phyloP scores from a whole-genome alignment of 495 filamentous ascomycete genomes.

The Tuber calosporum region DNA sequence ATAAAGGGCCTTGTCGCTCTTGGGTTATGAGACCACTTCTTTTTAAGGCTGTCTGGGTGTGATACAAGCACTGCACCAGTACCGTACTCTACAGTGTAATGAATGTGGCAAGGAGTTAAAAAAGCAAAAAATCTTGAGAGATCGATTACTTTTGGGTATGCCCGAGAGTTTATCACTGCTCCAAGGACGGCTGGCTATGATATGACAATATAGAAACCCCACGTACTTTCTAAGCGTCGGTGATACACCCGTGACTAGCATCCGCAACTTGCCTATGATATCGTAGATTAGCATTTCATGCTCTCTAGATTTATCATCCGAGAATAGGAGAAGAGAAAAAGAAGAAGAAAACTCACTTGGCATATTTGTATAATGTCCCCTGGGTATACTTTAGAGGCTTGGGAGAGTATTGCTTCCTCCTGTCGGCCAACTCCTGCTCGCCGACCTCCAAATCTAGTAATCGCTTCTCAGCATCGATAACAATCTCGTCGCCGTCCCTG shows the following conservation, averaged over 20 bases:
- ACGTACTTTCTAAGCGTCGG: slow-evolving; percentile 49
- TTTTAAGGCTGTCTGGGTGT: not conserved
- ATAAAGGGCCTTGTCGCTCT: not conserved
- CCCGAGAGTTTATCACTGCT: not conserved
- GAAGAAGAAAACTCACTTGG: slow-evolving; percentile 47
- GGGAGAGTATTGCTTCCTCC: slow-evolving; percentile 60
- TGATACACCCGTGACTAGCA: slow-evolving; percentile 74
- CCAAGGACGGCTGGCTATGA: not conserved
- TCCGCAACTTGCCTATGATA: slow-evolving; percentile 49
- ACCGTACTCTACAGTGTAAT: not conserved
- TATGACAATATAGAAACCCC: slow-evolving; percentile 4
- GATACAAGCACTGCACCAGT: not conserved
- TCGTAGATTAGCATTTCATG: slow-evolving; percentile 2
- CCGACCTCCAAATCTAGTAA: slow-evolving; percentile 56
- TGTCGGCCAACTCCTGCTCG: slow-evolving; percentile 56
- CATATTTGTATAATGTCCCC: slow-evolving; percentile 73
- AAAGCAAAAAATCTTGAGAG: not conserved
- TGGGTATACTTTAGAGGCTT: slow-evolving; percentile 60
- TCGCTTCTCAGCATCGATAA: slow-evolving; percentile 63
- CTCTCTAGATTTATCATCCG: not conserved
- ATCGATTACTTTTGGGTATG: not conserved
- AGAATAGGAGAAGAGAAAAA: not conserved
- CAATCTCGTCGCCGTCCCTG: slow-evolving; percentile 59
- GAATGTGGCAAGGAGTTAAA: not conserved
- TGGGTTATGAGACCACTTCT: not conserved